These are phyloP conservation scores for Aspergillus ustus DNA, from an alignment of 2,329 filamentous ascomycete species.

Conservation along the genomic window DNA sequence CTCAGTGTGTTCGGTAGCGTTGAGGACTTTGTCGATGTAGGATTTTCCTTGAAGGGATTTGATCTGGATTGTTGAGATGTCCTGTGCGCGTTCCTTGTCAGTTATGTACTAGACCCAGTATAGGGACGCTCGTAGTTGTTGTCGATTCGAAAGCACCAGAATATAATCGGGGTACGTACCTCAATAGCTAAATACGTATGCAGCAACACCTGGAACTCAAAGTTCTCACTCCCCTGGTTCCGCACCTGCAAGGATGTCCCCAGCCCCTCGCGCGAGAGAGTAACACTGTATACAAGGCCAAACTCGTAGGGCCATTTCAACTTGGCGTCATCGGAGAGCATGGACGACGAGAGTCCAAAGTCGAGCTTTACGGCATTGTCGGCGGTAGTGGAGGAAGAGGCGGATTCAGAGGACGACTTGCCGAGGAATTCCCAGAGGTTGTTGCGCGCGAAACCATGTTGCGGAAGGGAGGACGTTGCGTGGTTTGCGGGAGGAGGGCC, in stretches of 20 bases:
- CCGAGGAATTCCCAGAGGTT: slow-evolving; percentile 88
- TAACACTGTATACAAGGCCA: slow-evolving; percentile 90
- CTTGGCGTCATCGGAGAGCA: slow-evolving; percentile 69
- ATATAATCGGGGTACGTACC: slow-evolving; percentile 56
- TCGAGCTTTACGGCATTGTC: slow-evolving; percentile 86
- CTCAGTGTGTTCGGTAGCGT: slow-evolving; percentile 66
- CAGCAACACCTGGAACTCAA: slow-evolving; percentile 89
- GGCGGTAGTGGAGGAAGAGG: slow-evolving; percentile 44
- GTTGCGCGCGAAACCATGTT: slow-evolving; percentile 93
- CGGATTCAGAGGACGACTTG: slow-evolving; percentile 74
- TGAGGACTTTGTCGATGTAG: slow-evolving; percentile 83
- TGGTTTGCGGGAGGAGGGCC: slow-evolving; percentile 75
- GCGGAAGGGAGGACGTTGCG: slow-evolving; percentile 77
- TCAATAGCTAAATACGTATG: slow-evolving; percentile 87
- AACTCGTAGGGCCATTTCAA: slow-evolving; percentile 86
- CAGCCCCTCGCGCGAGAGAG: slow-evolving; percentile 73
- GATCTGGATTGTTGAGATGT: slow-evolving; percentile 75
- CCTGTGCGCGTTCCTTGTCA: slow-evolving; percentile 54
- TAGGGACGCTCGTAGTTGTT: too few relatives aligned
- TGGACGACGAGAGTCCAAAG: slow-evolving; percentile 81
- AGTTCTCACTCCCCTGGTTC: slow-evolving; percentile 80
- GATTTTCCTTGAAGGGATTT: slow-evolving; percentile 74
- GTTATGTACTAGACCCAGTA: background rate
- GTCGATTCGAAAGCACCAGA: too few relatives aligned
- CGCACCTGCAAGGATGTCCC: slow-evolving; percentile 83